Evolutionary conservation across 2,329 filamentous ascomycete species (phyloP), one percentile per base, ranked within the genome.

Genomic region (Westerdykella sp.): DNA sequence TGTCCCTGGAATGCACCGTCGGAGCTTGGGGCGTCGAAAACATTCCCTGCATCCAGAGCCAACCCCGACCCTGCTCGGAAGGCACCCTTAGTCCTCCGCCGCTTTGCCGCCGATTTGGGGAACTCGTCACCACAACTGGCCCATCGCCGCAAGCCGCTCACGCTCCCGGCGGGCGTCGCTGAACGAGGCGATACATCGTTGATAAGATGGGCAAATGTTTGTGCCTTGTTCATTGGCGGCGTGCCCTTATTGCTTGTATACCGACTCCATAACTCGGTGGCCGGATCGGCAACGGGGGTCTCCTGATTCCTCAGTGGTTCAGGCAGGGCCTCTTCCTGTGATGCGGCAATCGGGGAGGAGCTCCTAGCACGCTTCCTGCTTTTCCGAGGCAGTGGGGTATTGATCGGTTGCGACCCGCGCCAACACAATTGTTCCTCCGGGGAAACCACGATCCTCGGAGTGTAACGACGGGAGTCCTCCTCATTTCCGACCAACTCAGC

Each of bases 351-450:
- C 1, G 72, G 71, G 34, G 73, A 74, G 0, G 72, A 74, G 51
- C 72, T 74, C 44, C 66, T 59, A 4, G 71, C 69, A 36, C 72
- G 64, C 53, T 72, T 73, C 42, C 67, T 65, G 49, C 67, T 66
- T 37, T 68, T 67, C 30, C 68, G 64, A 2, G 54, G 51, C 1
- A 73, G 57, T 13, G 71, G 70, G 15, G 71, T 68, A 31, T 64
- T 62, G 6, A 66, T 59, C 5, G 69, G 69, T 49, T 70, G 72
- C 11, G 71, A 71, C 12, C 62, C 62, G 34, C 79, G 74, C 80
- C 80, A 83, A 39, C 73, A 71, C 36, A 83, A 70, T 54, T 79
- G 75, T 48, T 83, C 80, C 49, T 80, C 75, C 1, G 79, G 80
- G 1, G 79, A 80, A 14, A 69, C 59, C n/a, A 69, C 63, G 15